Evolutionary conservation across 148 eudicot species (phyloP).

Genomic region (Linanthus parryae): DNA sequence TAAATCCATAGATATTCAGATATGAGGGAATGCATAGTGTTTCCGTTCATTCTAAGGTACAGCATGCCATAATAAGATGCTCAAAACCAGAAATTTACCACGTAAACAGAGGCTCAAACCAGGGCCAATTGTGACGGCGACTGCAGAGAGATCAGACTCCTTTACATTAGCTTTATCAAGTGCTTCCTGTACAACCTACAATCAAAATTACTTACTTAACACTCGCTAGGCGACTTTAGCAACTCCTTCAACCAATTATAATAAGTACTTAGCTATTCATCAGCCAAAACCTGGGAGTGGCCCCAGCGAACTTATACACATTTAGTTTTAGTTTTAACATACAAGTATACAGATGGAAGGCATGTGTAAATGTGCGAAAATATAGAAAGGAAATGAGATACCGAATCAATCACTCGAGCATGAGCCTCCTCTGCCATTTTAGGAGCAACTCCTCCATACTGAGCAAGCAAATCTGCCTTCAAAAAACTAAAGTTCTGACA

Average conservation of each 20-base stretch:
- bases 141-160: conserved; percentile 83
- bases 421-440: conserved; percentile 99
- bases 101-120: conserved; percentile 96
- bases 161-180: conserved; percentile 78
- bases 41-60: neutral
- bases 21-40: too few relatives aligned
- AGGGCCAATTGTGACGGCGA: conserved; percentile 99
- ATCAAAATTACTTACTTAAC: conserved; percentile 2
- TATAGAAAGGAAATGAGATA: conserved; percentile 12
- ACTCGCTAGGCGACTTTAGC: neutral
- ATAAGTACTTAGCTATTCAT: too few relatives aligned
- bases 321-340: too few relatives aligned
- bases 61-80: too few relatives aligned
- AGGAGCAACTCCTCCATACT: conserved; percentile 96
- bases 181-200: conserved; percentile 86
- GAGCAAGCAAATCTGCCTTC: conserved; percentile 97
- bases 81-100: conserved; percentile 35
- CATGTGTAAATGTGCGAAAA: neutral
- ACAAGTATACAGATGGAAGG: neutral
- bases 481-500: conserved; percentile 14
- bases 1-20: too few relatives aligned
- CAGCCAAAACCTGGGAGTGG: too few relatives aligned
- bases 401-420: conserved; percentile 76
- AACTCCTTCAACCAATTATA: neutral
- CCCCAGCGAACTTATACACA: too few relatives aligned